These are phyloP conservation scores for Xylaria longipes DNA, from an alignment of 495 filamentous ascomycete species.

Conservation along the genomic window DNA sequence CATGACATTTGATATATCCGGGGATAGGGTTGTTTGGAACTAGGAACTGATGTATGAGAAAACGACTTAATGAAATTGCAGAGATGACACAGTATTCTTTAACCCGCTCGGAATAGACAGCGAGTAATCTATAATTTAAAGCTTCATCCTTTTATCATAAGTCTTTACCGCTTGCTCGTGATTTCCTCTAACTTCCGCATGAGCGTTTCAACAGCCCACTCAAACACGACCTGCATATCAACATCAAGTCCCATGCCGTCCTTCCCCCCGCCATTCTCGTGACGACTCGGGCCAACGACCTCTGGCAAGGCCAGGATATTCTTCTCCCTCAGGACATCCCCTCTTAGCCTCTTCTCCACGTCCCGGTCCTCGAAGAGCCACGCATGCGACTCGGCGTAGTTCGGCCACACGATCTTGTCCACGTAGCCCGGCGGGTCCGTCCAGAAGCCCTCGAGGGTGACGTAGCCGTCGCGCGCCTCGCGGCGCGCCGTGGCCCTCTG, in stretches of 20 bases:
- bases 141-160: not conserved
- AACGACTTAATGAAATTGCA: not conserved
- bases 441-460: constrained; percentile 92
- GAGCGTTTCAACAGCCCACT: constrained; percentile 61
- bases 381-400: constrained; percentile 79
- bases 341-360: constrained; percentile 60
- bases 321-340: constrained; percentile 48
- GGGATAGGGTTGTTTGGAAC: not conserved
- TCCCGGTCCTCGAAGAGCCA: constrained; percentile 74
- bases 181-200: constrained; percentile 45
- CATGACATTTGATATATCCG: not conserved
- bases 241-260: constrained; percentile 46
- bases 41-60: not conserved
- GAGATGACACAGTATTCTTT: not conserved
- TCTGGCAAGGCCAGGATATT: constrained; percentile 51
- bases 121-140: not conserved
- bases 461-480: constrained; percentile 80
- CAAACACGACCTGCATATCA: constrained; percentile 56
- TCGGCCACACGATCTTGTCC: constrained; percentile 93
- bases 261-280: not conserved
- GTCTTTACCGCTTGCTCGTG: not conserved
- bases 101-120: not conserved
- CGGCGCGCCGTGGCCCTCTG: constrained; percentile 67
- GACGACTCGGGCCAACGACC: not conserved
- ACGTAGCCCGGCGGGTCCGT: constrained; percentile 92